Percentiles rank a stretch among this genome's conserved stretches.
Evolutionary conservation across 371 early-diverging fungal species (phyloP).

Genomic region (Mortierella sp.): DNA sequence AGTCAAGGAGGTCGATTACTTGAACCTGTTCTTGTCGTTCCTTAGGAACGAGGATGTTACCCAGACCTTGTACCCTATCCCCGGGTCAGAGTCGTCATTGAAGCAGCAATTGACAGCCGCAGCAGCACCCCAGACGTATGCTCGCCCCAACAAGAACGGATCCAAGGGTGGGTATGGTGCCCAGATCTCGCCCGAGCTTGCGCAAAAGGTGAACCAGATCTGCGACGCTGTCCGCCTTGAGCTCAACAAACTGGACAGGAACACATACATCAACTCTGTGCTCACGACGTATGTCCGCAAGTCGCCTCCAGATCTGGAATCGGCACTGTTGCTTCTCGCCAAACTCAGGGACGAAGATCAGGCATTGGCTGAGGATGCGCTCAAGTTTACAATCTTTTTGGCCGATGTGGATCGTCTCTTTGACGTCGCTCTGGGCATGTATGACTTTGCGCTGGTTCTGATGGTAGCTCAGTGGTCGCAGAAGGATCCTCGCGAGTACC

Average conservation of each 20-base stretch:
- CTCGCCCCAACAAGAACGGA: slow-evolving; percentile 20
- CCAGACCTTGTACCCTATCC: slow-evolving; percentile 49
- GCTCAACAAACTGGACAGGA: slow-evolving; percentile 70
- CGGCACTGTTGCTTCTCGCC: slow-evolving; percentile 78
- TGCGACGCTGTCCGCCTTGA: slow-evolving; percentile 80
- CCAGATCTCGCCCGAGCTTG: slow-evolving; percentile 16
- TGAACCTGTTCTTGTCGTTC: slow-evolving; percentile 92
- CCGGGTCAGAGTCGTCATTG: slow-evolving; percentile 32
- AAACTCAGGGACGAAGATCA: slow-evolving; percentile 70
- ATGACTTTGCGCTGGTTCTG: slow-evolving; percentile 91
- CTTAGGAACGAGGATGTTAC: slow-evolving; percentile 71
- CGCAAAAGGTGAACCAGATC: slow-evolving; percentile 82
- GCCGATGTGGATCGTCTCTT: slow-evolving; percentile 90
- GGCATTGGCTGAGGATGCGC: slow-evolving; percentile 83
- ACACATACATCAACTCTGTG: slow-evolving; percentile 84
- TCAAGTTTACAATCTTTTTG: slow-evolving; percentile 93
- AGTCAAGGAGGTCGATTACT: slow-evolving; percentile 85
- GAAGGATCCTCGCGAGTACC: slow-evolving; percentile 96
- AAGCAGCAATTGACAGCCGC: slow-evolving; percentile 23
- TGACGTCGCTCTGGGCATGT: slow-evolving; percentile 94
- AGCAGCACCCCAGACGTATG: slow-evolving; percentile 11
- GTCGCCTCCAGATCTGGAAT: slow-evolving; percentile 88
- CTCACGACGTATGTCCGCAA: slow-evolving; percentile 90
- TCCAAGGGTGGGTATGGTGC: slow-evolving; percentile 34
- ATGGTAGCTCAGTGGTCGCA: slow-evolving; percentile 97